Percentiles rank a stretch among this genome's conserved stretches.
Conservation (phyloP, 495 filamentous ascomycete species). For the Cenococcum geophilum region DNA sequence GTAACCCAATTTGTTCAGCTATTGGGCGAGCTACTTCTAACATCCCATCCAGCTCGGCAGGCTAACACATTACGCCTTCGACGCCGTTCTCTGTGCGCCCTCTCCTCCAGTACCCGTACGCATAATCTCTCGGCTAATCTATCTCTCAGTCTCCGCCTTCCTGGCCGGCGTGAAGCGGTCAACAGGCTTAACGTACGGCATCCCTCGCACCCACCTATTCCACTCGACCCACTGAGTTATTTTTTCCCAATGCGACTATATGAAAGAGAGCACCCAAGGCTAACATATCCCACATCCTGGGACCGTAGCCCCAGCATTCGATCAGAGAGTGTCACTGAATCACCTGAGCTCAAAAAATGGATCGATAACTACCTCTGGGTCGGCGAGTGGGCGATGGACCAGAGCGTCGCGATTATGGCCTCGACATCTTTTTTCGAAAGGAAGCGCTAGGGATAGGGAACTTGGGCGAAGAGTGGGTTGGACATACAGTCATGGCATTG, state of each 20-base stretch:
- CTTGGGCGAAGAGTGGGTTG: neutral
- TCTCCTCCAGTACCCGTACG: neutral
- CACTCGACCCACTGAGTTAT: slow-evolving; percentile 9
- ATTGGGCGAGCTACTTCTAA: slow-evolving; percentile 9
- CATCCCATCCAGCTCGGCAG: slow-evolving; percentile 67
- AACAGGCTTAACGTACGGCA: slow-evolving; percentile 91
- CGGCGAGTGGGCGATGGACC: slow-evolving; percentile 97
- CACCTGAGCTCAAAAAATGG: slow-evolving; percentile 80
- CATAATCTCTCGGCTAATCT: slow-evolving; percentile 4
- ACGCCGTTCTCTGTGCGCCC: slow-evolving; percentile 81
- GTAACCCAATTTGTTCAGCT: slow-evolving; percentile 16
- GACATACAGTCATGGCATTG: neutral
- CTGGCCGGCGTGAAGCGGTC: slow-evolving; percentile 94
- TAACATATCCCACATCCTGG: slow-evolving; percentile 39
- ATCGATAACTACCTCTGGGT: slow-evolving; percentile 92
- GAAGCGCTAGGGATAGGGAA: slow-evolving; percentile 52
- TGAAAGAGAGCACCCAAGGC: slow-evolving; percentile 31
- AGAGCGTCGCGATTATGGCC: slow-evolving; percentile 84
- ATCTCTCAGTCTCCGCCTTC: slow-evolving; percentile 72
- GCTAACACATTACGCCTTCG: slow-evolving; percentile 90
- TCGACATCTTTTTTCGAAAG: slow-evolving; percentile 86
- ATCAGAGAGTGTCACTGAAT: slow-evolving; percentile 77
- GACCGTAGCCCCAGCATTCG: slow-evolving; percentile 72
- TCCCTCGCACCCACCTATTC: slow-evolving; percentile 11
- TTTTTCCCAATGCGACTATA: neutral